Conservation (phyloP, 441 rosid genomes). For the Erysimum pusillum region DNA sequence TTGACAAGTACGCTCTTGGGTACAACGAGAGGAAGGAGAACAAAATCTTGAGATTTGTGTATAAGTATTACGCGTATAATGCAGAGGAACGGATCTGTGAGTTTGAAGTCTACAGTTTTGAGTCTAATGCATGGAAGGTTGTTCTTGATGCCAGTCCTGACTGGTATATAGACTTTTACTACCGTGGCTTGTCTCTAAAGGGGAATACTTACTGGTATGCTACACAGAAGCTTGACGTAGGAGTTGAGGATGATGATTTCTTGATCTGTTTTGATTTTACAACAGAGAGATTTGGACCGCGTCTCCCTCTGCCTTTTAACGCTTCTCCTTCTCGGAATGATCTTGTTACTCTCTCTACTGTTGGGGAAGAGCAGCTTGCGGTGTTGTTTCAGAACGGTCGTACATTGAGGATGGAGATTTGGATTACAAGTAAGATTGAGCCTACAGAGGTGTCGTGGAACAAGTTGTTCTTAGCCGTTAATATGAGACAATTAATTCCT, state of each 20-base stretch:
- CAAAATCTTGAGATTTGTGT: conserved; percentile 1
- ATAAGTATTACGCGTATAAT: neutral
- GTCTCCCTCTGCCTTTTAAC: neutral
- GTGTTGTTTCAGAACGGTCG: neutral
- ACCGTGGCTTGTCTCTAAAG: neutral
- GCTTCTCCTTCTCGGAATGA: neutral
- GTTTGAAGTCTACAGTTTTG: neutral
- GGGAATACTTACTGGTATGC: conserved; percentile 24
- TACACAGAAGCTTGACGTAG: too few relatives aligned
- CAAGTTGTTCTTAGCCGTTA: neutral
- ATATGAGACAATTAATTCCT: neutral
- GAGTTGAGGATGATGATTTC: neutral
- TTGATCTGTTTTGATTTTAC: conserved; percentile 20
- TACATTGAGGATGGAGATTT: neutral
- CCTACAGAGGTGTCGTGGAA: neutral
- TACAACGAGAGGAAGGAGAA: neutral
- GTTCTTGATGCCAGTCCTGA: neutral
- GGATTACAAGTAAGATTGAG: conserved; percentile 9
- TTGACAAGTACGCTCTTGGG: neutral
- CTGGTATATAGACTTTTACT: neutral
- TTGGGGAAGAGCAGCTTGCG: neutral
- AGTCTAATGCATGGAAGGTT: conserved; percentile 11
- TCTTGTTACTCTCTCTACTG: conserved; percentile 10
- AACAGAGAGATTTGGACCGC: conserved; percentile 10
- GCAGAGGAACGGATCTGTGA: neutral